Percentiles rank a stretch among this genome's conserved stretches.
These are phyloP conservation scores for Myriosclerotinia curreyana DNA, from an alignment of 2,329 filamentous ascomycete species.

Conservation along the genomic window DNA sequence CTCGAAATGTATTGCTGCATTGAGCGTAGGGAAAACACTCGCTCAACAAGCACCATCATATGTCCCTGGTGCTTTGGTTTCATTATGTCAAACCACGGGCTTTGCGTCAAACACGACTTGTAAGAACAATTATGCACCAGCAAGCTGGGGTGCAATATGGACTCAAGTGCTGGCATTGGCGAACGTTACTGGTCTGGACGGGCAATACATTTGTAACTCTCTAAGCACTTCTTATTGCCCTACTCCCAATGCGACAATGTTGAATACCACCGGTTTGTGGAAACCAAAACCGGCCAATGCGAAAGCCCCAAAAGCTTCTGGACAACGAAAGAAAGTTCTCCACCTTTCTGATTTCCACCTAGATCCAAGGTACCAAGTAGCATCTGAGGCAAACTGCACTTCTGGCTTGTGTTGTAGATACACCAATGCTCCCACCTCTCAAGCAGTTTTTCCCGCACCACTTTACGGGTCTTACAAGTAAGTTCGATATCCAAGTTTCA, in stretches of 20 bases:
- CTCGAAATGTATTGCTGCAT: conserved; percentile 51
- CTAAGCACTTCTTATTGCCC: conserved; percentile 49
- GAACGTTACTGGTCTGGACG: conserved; percentile 53
- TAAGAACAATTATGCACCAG: conserved; percentile 46
- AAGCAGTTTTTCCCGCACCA: conserved; percentile 48
- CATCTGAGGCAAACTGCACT: conserved; percentile 53
- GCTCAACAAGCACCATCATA: conserved; percentile 49
- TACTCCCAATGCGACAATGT: conserved; percentile 44
- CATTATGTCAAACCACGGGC: conserved; percentile 48
- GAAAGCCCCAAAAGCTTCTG: conserved; percentile 47
- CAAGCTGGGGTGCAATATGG: conserved; percentile 54
- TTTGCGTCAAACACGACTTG: conserved; percentile 50
- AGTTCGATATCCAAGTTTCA: background rate
- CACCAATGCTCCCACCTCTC: conserved; percentile 40
- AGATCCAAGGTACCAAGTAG: conserved; percentile 52
- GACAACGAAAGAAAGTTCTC: conserved; percentile 53
- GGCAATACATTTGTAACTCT: conserved; percentile 54
- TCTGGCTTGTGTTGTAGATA: conserved; percentile 51
- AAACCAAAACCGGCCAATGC: conserved; percentile 52
- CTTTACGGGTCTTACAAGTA: conserved; percentile 51
- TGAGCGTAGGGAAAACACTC: conserved; percentile 50
- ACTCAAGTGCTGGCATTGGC: conserved; percentile 55
- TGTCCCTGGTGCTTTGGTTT: conserved; percentile 50
- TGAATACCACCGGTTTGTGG: conserved; percentile 48
- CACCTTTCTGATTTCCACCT: conserved; percentile 57